phyloP scores from a whole-genome alignment of 331 rosid species.

The Malus hybrid region DNA sequence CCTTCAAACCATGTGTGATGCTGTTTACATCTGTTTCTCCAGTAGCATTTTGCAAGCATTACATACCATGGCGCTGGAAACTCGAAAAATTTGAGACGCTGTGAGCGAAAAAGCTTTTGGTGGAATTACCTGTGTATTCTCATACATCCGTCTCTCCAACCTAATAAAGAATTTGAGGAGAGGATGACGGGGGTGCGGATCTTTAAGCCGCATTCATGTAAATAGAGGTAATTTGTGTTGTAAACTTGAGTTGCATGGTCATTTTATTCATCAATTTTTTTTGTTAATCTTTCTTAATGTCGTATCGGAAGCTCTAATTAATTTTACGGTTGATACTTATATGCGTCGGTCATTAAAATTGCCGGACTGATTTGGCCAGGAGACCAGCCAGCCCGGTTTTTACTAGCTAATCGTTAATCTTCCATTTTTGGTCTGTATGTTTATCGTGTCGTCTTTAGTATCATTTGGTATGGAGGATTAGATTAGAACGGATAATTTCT shows the following conservation, averaged over 20 bases:
- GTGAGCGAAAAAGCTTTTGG: conserved; percentile 17
- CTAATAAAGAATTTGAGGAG: conserved; percentile 42
- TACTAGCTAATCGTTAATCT: too few species aligned
- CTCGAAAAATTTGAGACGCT: conserved; percentile 22
- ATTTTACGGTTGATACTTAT: background rate
- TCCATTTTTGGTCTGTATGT: too few species aligned
- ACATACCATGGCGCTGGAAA: conserved; percentile 20
- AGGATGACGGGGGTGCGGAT: conserved; percentile 14
- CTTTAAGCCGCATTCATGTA: conserved; percentile 47
- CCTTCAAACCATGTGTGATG: background rate
- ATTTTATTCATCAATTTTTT: conserved; percentile 50
- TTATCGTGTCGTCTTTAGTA: background rate
- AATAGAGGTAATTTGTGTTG: conserved; percentile 68
- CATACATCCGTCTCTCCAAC: conserved; percentile 33
- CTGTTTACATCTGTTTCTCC: conserved; percentile 13
- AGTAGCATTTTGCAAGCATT: conserved; percentile 38
- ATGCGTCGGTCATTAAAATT: background rate
- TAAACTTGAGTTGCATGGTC: conserved; percentile 29
- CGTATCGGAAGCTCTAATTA: background rate
- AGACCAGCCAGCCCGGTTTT: too few species aligned
- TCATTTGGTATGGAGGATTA: too few species aligned
- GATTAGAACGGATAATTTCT: too few species aligned
- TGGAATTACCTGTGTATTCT: conserved; percentile 36
- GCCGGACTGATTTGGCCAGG: too few species aligned
- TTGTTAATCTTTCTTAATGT: conserved; percentile 7